Evolutionary conservation across 257 asterid species (phyloP).

Genomic region (Plantago major): DNA sequence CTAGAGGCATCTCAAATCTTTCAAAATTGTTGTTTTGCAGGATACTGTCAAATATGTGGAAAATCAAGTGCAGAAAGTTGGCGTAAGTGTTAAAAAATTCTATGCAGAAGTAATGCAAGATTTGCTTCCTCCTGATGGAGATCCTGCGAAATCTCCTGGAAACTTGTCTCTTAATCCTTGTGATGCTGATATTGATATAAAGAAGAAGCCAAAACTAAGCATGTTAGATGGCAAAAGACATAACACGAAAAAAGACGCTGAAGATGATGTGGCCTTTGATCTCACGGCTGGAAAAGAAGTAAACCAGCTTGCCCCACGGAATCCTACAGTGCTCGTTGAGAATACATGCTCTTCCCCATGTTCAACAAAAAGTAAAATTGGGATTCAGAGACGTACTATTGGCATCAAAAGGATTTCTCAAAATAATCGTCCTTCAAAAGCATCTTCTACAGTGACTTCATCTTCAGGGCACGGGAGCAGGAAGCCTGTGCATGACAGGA

Average conservation of each 20-base stretch:
- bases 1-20: background rate
- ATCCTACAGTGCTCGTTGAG: slow-evolving; percentile 24
- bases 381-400: slow-evolving; percentile 40
- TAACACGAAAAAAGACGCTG: slow-evolving; percentile 25
- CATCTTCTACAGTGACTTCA: slow-evolving; percentile 14
- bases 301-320: slow-evolving; percentile 8
- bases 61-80: slow-evolving; percentile 72
- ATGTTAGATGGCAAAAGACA: slow-evolving; percentile 25
- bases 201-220: slow-evolving; percentile 35
- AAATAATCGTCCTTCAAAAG: slow-evolving; percentile 22
- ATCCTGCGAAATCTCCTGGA: slow-evolving; percentile 47
- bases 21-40: slow-evolving; percentile 27
- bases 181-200: slow-evolving; percentile 12
- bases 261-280: slow-evolving; percentile 38
- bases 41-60: slow-evolving; percentile 75
- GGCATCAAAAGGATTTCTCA: slow-evolving; percentile 45
- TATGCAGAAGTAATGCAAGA: slow-evolving; percentile 75
- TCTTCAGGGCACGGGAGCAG: slow-evolving; percentile 1
- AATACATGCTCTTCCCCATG: slow-evolving; percentile 20
- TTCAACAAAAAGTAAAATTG: slow-evolving; percentile 35
- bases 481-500: slow-evolving; percentile 17
- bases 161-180: slow-evolving; percentile 45
- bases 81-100: slow-evolving; percentile 64
- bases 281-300: slow-evolving; percentile 13
- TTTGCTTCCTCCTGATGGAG: slow-evolving; percentile 39